A percentile compares a stretch with the other conserved stretches of the same genome.
Conservation (phyloP, 371 early-diverging fungal genomes). For the Polyrhizophydium stewartii region DNA sequence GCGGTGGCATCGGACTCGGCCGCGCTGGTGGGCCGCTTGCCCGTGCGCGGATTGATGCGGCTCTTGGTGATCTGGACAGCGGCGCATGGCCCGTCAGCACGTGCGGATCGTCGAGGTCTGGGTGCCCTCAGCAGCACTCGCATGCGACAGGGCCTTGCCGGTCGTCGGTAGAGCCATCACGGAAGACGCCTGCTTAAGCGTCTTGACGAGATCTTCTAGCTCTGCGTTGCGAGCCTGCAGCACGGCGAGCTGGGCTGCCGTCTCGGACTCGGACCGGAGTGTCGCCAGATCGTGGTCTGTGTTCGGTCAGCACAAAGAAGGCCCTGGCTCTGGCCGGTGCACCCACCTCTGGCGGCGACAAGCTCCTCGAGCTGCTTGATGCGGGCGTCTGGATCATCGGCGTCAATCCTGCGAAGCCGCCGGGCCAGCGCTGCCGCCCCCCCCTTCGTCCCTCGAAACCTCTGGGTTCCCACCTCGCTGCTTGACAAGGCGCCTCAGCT, state of each 20-base stretch:
- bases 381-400: too few relatives aligned
- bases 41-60: neutral
- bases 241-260: neutral
- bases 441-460: too few relatives aligned
- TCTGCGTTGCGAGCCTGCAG: neutral
- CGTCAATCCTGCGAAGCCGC: too few relatives aligned
- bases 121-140: neutral
- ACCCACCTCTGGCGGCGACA: too few relatives aligned
- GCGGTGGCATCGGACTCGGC: too few relatives aligned
- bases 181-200: neutral
- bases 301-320: too few relatives aligned
- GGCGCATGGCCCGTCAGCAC: neutral
- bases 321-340: too few relatives aligned
- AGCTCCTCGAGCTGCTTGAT: too few relatives aligned
- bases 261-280: neutral
- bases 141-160: neutral
- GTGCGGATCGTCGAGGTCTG: neutral
- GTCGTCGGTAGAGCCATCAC: neutral
- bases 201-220: neutral
- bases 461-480: too few relatives aligned
- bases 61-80: neutral
- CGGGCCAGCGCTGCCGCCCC: too few relatives aligned
- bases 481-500: too few relatives aligned
- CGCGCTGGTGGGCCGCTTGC: neutral
- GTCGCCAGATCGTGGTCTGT: too few relatives aligned